phyloP scores from a whole-genome alignment of 805 yeast species.

The Nakazawaea sp. region DNA sequence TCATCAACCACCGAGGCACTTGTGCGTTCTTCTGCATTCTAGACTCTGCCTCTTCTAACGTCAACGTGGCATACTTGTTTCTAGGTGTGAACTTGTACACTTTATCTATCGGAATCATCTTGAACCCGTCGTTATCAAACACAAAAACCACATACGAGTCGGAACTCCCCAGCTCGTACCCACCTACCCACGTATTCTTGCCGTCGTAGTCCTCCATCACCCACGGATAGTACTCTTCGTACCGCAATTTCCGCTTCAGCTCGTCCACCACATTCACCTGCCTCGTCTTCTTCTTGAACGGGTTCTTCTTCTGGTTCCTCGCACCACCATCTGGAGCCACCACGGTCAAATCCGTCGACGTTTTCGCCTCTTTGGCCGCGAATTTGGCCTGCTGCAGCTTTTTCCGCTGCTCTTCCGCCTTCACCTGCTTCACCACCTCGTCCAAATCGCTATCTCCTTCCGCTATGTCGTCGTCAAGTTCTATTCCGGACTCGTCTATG shows the following conservation, averaged over 20 bases:
- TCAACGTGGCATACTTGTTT: constrained; percentile 87
- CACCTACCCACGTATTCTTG: constrained; percentile 89
- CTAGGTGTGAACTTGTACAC: constrained; percentile 91
- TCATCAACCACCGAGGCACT: constrained; percentile 95
- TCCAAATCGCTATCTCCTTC: constrained; percentile 21
- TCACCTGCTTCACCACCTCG: constrained; percentile 13
- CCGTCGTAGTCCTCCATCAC: constrained; percentile 96
- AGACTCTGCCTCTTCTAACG: constrained; percentile 94
- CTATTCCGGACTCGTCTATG: constrained; percentile 12
- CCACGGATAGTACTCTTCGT: constrained; percentile 98
- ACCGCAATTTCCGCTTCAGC: constrained; percentile 73
- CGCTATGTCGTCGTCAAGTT: constrained; percentile 18
- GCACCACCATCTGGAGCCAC: constrained; percentile 95
- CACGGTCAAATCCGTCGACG: constrained; percentile 46
- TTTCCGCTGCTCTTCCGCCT: constrained; percentile 17
- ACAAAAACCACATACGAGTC: constrained; percentile 83
- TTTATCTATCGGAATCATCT: constrained; percentile 92
- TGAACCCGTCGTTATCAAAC: constrained; percentile 82
- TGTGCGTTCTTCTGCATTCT: constrained; percentile 74
- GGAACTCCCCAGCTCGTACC: constrained; percentile 77
- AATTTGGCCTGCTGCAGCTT: too few species aligned
- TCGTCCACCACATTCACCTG: constrained; percentile 81
- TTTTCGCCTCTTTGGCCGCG: too few species aligned
- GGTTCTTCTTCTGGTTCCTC: constrained; percentile 49
- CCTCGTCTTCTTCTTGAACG: constrained; percentile 72